phyloP scores from a whole-genome alignment of 2,329 filamentous ascomycete genomes.

The Corinectria fuckeliana region DNA sequence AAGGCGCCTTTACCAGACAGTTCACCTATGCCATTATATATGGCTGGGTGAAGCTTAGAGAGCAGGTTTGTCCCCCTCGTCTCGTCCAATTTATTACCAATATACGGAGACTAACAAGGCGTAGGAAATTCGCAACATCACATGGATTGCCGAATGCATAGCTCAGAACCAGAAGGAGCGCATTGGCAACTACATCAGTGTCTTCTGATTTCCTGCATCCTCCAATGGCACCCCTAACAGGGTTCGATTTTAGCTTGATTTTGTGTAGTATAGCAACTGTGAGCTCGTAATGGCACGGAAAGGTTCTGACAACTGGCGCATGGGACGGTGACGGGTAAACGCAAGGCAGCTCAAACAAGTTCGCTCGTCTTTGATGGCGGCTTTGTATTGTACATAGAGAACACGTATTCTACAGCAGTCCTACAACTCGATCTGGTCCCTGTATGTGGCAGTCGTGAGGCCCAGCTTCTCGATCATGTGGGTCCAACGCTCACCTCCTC shows the following conservation, averaged over 20 bases:
- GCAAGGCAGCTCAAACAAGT: conserved; percentile 35
- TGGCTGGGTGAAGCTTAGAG: conserved; percentile 95
- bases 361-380: conserved; percentile 39
- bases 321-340: conserved; percentile 37
- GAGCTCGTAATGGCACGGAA: conserved; percentile 47
- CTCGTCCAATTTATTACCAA: background rate
- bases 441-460: conserved; percentile 86
- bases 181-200: conserved; percentile 98
- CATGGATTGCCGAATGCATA: conserved; percentile 99
- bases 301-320: conserved; percentile 43
- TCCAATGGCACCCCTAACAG: conserved; percentile 19
- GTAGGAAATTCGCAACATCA: conserved; percentile 98
- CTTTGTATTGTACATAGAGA: conserved; percentile 59
- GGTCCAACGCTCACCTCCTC: conserved; percentile 89
- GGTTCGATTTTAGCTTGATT: conserved; percentile 41
- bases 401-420: conserved; percentile 52
- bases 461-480: conserved; percentile 85
- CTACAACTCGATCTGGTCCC: conserved; percentile 74
- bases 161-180: conserved; percentile 99
- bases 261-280: conserved; percentile 53
- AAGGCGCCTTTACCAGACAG: conserved; percentile 92
- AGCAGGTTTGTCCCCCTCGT: conserved; percentile 89
- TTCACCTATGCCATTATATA: conserved; percentile 96
- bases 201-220: conserved; percentile 68
- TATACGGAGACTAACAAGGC: conserved; percentile 39